Evolutionary conservation across 2,329 filamentous ascomycete species (phyloP).

Genomic region (Conoideocrella luteorostrata): DNA sequence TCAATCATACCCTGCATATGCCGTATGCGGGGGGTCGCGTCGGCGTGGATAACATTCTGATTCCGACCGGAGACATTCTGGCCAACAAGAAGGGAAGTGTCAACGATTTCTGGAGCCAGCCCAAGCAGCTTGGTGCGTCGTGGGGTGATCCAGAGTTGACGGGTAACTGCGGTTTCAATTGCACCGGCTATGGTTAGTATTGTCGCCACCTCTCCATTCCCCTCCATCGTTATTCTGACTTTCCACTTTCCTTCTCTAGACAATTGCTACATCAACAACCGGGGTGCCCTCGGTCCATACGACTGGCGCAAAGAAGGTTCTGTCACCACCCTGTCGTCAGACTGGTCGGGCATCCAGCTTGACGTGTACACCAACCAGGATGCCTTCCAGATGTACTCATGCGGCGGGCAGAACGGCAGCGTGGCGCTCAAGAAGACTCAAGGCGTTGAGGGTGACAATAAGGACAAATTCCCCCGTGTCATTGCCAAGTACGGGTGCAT

Average conservation of each 20-base stretch:
- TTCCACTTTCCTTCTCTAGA: conserved; percentile 35
- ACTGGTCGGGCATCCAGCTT: conserved; percentile 75
- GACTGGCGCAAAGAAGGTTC: conserved; percentile 58
- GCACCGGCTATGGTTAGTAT: conserved; percentile 71
- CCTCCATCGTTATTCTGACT: too few species aligned
- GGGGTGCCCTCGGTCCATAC: conserved; percentile 47
- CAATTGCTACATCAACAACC: conserved; percentile 65
- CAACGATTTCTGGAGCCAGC: conserved; percentile 75
- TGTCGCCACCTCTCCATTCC: neutral
- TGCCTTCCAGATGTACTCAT: conserved; percentile 84
- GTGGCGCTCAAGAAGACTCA: conserved; percentile 65
- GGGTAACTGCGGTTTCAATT: conserved; percentile 73
- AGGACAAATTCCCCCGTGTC: conserved; percentile 49
- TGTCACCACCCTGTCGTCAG: conserved; percentile 61
- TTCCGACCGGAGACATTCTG: conserved; percentile 71
- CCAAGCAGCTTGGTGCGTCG: conserved; percentile 72
- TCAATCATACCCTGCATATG: conserved; percentile 68
- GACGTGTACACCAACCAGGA: conserved; percentile 80
- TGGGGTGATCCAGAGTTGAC: conserved; percentile 54
- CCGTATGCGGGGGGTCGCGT: conserved; percentile 67
- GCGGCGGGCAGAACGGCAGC: conserved; percentile 67
- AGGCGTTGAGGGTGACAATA: conserved; percentile 45
- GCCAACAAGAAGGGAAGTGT: conserved; percentile 60
- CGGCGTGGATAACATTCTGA: conserved; percentile 62
- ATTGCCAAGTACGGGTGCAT: conserved; percentile 76